Conservation (phyloP, 2,329 filamentous ascomycete species). For the Pseudopyricularia cyperi region DNA sequence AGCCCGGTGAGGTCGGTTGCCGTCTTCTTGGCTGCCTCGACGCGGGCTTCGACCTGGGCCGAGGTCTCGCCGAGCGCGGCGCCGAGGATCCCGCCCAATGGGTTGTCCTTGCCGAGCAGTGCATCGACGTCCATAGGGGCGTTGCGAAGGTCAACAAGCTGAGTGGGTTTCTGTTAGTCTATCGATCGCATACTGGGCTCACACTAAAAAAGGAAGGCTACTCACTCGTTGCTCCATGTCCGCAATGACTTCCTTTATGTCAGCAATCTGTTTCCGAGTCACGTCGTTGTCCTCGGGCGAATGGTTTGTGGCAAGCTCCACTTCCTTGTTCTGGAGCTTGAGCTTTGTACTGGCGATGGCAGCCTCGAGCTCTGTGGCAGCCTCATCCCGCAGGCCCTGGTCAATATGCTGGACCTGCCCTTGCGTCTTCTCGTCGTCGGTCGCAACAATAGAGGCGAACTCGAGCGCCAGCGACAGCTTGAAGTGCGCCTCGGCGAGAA, state of each 20-base stretch:
- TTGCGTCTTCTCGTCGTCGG: constrained; percentile 34
- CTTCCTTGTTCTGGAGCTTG: constrained; percentile 58
- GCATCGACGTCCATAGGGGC: constrained; percentile 46
- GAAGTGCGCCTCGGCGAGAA: constrained; percentile 89
- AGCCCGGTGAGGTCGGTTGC: constrained; percentile 65
- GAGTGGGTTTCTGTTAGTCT: neutral
- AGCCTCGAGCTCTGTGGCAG: constrained; percentile 55
- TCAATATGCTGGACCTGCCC: constrained; percentile 44
- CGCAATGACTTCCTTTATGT: constrained; percentile 65
- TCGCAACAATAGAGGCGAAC: constrained; percentile 68
- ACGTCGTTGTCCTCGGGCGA: constrained; percentile 55
- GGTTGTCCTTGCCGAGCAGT: constrained; percentile 32
- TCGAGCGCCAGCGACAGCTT: constrained; percentile 92
- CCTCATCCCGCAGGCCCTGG: constrained; percentile 57
- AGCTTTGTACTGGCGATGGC: constrained; percentile 61
- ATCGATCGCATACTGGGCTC: constrained; percentile 2
- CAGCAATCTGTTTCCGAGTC: constrained; percentile 47
- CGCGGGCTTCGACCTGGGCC: constrained; percentile 45
- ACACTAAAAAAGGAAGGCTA: constrained; percentile 9
- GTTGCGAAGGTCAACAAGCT: constrained; percentile 57
- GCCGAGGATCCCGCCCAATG: constrained; percentile 47
- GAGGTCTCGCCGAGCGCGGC: constrained; percentile 49
- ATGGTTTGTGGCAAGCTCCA: constrained; percentile 47
- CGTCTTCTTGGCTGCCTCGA: constrained; percentile 59
- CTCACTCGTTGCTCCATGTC: constrained; percentile 67